Evolutionary conservation across 139 green algal genomes (phyloP).

Genomic region (Haematococcus sp.): DNA sequence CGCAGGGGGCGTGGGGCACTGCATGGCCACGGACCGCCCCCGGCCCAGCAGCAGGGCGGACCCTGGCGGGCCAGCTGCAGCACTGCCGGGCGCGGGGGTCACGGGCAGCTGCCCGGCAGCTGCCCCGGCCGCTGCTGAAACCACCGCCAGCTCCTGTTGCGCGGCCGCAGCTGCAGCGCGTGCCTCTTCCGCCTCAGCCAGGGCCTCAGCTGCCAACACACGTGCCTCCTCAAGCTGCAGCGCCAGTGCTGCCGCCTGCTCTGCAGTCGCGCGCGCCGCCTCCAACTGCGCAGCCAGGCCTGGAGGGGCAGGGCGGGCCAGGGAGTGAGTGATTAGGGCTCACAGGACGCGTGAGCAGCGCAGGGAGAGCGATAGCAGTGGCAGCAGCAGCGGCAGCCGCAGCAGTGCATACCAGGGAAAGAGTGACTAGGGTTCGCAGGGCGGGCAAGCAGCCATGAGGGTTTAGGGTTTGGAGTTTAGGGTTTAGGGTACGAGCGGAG

Average conservation of each 20-base stretch:
- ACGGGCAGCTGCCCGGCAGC: background rate
- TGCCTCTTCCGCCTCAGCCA: background rate
- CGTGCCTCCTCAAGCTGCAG: background rate
- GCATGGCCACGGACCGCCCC: background rate
- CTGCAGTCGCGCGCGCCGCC: background rate
- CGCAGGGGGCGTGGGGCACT: conserved; percentile 6
- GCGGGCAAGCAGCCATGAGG: no score
- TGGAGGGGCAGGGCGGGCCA: no score
- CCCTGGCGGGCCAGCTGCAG: background rate
- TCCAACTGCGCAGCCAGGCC: background rate
- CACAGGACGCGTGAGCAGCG: no score
- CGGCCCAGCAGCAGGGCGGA: background rate
- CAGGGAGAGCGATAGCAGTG: no score
- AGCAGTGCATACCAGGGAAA: no score
- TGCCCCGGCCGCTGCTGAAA: background rate
- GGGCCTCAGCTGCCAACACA: background rate
- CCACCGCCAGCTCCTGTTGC: background rate
- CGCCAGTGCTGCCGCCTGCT: background rate
- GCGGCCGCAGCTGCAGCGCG: background rate
- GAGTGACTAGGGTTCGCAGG: no score
- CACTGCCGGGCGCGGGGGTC: background rate
- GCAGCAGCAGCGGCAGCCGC: no score
- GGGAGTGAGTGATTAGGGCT: no score
- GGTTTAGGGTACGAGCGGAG: no score
- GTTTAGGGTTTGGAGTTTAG: no score